A percentile compares a stretch with the other conserved stretches of the same genome.
phyloP scores from a whole-genome alignment of 202 grass and related monocot species.

The Brachypodium distachyon region DNA sequence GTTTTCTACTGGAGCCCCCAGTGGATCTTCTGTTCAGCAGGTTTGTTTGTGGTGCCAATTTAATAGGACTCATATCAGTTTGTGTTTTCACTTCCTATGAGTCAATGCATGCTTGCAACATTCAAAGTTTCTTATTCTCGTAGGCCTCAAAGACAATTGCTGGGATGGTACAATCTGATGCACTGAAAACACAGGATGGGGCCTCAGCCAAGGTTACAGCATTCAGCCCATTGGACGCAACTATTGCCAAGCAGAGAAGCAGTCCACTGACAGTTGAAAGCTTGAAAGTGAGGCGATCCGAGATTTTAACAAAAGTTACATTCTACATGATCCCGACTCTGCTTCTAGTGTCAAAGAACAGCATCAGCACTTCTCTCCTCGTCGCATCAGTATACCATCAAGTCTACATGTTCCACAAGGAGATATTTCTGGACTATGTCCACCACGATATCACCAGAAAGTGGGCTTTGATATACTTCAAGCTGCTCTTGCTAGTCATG shows the following conservation, averaged over 20 bases:
- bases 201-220: slow-evolving; percentile 38
- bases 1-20: slow-evolving; percentile 40
- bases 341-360: slow-evolving; percentile 58
- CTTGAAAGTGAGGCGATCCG: slow-evolving; percentile 46
- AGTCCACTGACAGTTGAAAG: slow-evolving; percentile 51
- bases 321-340: slow-evolving; percentile 55
- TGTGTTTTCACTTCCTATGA: not conserved
- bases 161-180: slow-evolving; percentile 9
- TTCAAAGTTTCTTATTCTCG: not conserved
- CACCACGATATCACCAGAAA: slow-evolving; percentile 79
- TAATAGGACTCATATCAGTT: not conserved
- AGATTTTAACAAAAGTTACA: slow-evolving; percentile 32
- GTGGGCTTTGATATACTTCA: slow-evolving; percentile 82
- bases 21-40: slow-evolving; percentile 18
- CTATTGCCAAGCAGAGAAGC: slow-evolving; percentile 30
- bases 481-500: slow-evolving; percentile 60
- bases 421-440: slow-evolving; percentile 88
- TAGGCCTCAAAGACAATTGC: slow-evolving; percentile 19
- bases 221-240: slow-evolving; percentile 68
- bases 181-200: slow-evolving; percentile 15
- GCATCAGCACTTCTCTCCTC: slow-evolving; percentile 42
- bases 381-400: slow-evolving; percentile 73
- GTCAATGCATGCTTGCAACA: not conserved
- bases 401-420: slow-evolving; percentile 88
- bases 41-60: not conserved